Conservation (phyloP, 176 grass and related monocot species). For the Zoysia japonica region DNA sequence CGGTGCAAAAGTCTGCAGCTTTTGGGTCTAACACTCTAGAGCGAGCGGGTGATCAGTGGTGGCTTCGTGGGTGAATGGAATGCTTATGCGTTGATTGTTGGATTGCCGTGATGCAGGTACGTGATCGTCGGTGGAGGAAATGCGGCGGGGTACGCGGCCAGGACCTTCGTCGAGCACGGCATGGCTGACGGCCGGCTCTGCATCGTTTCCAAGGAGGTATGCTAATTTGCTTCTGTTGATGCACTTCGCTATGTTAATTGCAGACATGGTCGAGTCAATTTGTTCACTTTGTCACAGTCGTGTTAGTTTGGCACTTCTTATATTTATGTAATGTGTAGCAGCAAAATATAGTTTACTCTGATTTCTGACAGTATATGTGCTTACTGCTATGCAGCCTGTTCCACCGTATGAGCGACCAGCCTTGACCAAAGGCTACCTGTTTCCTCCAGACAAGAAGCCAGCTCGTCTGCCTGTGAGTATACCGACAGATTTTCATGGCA, state of each 20-base stretch:
- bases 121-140: conserved; percentile 95
- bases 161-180: conserved; percentile 85
- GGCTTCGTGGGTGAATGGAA: not conserved
- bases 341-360: not conserved
- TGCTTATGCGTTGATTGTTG: not conserved
- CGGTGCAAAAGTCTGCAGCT: not conserved
- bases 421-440: conserved; percentile 91
- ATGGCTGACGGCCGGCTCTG: conserved; percentile 86
- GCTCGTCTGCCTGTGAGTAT: conserved; percentile 85
- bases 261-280: not conserved
- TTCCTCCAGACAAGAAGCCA: conserved; percentile 89
- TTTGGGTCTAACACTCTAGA: not conserved
- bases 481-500: not conserved
- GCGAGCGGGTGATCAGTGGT: not conserved
- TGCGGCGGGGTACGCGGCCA: conserved; percentile 78
- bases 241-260: conserved; percentile 6
- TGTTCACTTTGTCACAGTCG: not conserved
- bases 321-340: not conserved
- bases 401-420: conserved; percentile 88
- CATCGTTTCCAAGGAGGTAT: conserved; percentile 92
- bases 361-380: conserved; percentile 14
- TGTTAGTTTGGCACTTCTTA: conserved; percentile 4
- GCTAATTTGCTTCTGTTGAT: not conserved
- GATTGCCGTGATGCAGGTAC: conserved; percentile 49
- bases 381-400: conserved; percentile 53